Conservation (phyloP, 164 flowering plant genomes). For the Tetracentron sinense region DNA sequence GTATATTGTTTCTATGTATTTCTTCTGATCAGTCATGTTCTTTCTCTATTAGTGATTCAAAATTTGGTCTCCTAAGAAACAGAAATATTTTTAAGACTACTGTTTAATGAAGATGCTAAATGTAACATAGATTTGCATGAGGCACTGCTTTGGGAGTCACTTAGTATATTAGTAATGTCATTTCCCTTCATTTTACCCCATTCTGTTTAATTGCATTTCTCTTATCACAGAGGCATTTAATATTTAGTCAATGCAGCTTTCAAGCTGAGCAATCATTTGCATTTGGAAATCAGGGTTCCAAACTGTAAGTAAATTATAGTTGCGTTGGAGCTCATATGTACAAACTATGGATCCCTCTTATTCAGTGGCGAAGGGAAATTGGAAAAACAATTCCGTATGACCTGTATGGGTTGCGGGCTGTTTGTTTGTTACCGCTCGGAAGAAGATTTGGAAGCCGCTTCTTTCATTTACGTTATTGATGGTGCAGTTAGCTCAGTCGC, state of each 20-base stretch:
- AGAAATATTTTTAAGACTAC: background rate
- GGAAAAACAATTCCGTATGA: constrained; percentile 93
- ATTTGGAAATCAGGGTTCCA: constrained; percentile 17
- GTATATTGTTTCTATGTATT: no score
- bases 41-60: no score
- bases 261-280: constrained; percentile 15
- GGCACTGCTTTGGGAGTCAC: background rate
- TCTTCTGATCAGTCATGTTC: no score
- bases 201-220: background rate
- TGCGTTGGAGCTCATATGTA: constrained; percentile 17
- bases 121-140: background rate
- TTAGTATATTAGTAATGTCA: no score
- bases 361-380: constrained; percentile 91
- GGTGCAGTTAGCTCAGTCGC: constrained; percentile 92
- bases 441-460: constrained; percentile 71
- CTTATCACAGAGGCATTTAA: background rate
- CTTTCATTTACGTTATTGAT: constrained; percentile 81
- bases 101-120: background rate
- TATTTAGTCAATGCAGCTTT: background rate
- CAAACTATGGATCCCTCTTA: constrained; percentile 23
- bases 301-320: constrained; percentile 20
- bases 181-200: background rate
- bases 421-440: constrained; percentile 92
- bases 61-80: no score
- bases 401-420: constrained; percentile 82